Percentiles rank a stretch among this genome's conserved stretches.
Conservation (phyloP, 2,329 filamentous ascomycete species). For the Periconia digitata region DNA sequence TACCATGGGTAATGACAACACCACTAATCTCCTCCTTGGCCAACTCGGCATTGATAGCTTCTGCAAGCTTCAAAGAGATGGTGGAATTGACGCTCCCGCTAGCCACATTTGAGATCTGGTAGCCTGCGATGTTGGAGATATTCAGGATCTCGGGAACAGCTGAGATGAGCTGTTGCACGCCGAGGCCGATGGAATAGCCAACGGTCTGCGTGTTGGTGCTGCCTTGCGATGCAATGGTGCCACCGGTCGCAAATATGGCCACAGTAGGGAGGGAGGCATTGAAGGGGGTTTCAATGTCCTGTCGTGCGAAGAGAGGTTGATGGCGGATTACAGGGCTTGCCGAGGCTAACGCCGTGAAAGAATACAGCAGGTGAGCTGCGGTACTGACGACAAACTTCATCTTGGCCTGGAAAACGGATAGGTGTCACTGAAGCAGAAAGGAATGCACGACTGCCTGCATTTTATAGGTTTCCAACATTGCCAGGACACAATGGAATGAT, state of each 20-base stretch:
- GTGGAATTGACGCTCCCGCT: conserved; percentile 48
- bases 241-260: conserved; percentile 60
- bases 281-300: conserved; percentile 36
- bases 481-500: too few relatives aligned
- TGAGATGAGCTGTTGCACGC: conserved; percentile 55
- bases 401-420: conserved; percentile 4
- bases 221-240: conserved; percentile 60
- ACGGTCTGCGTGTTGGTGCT: conserved; percentile 55
- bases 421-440: too few relatives aligned
- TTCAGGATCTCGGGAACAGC: conserved; percentile 59
- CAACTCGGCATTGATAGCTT: conserved; percentile 54
- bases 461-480: too few relatives aligned
- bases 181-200: conserved; percentile 56
- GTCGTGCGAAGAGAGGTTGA: conserved; percentile 27
- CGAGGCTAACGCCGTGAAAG: conserved; percentile 20
- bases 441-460: too few relatives aligned
- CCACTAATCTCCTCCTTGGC: conserved; percentile 47
- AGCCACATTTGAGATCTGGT: conserved; percentile 45
- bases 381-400: conserved; percentile 20
- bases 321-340: conserved; percentile 25
- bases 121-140: conserved; percentile 57
- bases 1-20: conserved; percentile 65
- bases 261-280: conserved; percentile 57
- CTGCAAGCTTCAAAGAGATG: conserved; percentile 52
- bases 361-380: conserved; percentile 17